Evolutionary conservation across 2,329 filamentous ascomycete species (phyloP), one percentile per base, ranked within the genome.

Genomic region (Exophiala calicioides): DNA sequence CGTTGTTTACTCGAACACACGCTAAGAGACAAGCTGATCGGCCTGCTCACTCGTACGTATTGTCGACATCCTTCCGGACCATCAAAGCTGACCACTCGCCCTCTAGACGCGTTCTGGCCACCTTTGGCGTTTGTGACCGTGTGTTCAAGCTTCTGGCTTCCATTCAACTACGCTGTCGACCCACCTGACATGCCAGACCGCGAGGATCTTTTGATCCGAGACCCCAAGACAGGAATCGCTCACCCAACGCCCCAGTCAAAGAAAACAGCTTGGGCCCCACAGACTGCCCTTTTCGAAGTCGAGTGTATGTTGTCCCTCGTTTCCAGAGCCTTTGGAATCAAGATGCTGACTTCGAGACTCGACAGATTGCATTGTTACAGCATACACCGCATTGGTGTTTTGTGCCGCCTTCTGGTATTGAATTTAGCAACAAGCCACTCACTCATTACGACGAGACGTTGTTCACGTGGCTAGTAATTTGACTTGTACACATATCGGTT

Each of bases 41-140:
- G 72, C 55, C 66, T 84, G 3, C 60, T 84, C 30, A 81, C 79
- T 0, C 79, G n/a, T n/a, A 82, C 60, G 47, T 41, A 29, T 50
- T 43, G 32, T 50, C 35, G 19, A 36, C 40, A 34, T n/a, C n/a
- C n/a, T n/a, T n/a, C n/a, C n/a, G n/a, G n/a, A n/a, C n/a, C n/a
- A n/a, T n/a, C n/a, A n/a, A n/a, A n/a, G n/a, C n/a, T n/a, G n/a
- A n/a, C n/a, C n/a, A n/a, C n/a, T n/a, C n/a, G n/a, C n/a, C n/a
- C n/a, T n/a, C n/a, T n/a, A n/a, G n/a, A 38, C 20, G 78, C 78
- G 9, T 78, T 77, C 65, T 84, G 80, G 80, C 79, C 79, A 4
- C 80, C 80, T 0, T 58, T 82, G 32, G 76, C 78, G 0, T 82
- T 79, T 65, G 57, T 81, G 32, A 76, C 78, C 58, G 71, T 77